Percentiles rank a stretch among this genome's conserved stretches.
Conservation (phyloP, 352 stramenopile species). For the Globisporangium cederbergense region DNA sequence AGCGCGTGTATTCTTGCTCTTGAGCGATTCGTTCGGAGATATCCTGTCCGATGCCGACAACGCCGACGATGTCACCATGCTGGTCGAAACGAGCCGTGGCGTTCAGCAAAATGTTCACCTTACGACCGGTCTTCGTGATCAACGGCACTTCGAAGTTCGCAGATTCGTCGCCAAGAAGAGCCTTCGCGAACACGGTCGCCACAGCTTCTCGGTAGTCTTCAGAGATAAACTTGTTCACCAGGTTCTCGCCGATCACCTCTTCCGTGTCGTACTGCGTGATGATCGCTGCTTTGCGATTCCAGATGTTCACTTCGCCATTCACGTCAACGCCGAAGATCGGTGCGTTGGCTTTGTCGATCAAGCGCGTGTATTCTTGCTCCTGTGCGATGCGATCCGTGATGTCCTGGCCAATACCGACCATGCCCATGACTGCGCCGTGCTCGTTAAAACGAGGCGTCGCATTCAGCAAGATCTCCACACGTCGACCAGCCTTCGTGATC, state of each 20-base stretch:
- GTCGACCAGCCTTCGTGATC: slow-evolving; percentile 56
- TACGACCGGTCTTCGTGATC: slow-evolving; percentile 49
- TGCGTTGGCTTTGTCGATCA: slow-evolving; percentile 77
- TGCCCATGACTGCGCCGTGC: slow-evolving; percentile 73
- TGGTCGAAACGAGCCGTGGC: slow-evolving; percentile 53
- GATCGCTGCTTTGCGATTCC: slow-evolving; percentile 90
- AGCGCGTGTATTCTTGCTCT: slow-evolving; percentile 39
- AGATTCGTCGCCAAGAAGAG: too few species aligned
- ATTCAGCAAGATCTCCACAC: slow-evolving; percentile 75
- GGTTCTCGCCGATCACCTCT: too few species aligned
- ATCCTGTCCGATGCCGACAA: slow-evolving; percentile 76
- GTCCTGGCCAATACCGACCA: slow-evolving; percentile 84
- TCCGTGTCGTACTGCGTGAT: too few species aligned
- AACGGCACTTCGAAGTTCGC: slow-evolving; percentile 81
- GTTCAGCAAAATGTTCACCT: slow-evolving; percentile 78
- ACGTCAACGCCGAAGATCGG: slow-evolving; percentile 86
- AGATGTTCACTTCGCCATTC: slow-evolving; percentile 78
- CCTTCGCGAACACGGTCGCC: too few species aligned
- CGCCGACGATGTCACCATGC: slow-evolving; percentile 55
- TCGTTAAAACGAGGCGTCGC: slow-evolving; percentile 67
- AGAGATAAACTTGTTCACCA: too few species aligned
- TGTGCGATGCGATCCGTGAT: slow-evolving; percentile 74
- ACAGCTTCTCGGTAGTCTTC: too few species aligned
- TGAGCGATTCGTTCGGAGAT: slow-evolving; percentile 43
- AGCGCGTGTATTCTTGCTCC: slow-evolving; percentile 63